Percentiles rank a stretch among this genome's conserved stretches.
Evolutionary conservation across 1,139 yeast genomes (phyloP).

Genomic region (Hansenula anomala): DNA sequence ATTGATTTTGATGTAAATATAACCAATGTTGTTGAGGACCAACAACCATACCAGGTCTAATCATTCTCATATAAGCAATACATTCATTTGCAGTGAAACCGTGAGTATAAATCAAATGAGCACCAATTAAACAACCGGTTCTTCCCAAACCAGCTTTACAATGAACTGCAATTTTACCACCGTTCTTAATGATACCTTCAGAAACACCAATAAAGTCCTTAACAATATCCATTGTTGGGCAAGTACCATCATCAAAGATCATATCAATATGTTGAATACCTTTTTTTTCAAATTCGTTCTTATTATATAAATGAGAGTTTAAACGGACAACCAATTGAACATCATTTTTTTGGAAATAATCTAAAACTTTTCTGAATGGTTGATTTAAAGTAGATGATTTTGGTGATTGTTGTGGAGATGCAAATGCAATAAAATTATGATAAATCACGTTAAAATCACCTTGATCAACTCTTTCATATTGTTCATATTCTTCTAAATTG

Average conservation of each 20-base stretch:
- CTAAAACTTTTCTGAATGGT: conserved; percentile 76
- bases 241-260: conserved; percentile 97
- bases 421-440: conserved; percentile 94
- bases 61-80: conserved; percentile 92
- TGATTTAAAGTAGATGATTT: conserved; percentile 43
- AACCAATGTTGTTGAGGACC: conserved; percentile 99
- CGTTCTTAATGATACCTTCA: conserved; percentile 73
- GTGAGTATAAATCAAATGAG: conserved; percentile 90
- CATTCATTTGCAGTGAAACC: conserved; percentile 97
- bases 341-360: conserved; percentile 63
- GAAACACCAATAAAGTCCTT: conserved; percentile 93
- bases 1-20: conserved; percentile 90
- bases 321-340: conserved; percentile 89
- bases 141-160: conserved; percentile 98
- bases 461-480: conserved; percentile 91
- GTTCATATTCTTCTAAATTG: conserved; percentile 89
- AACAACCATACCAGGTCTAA: conserved; percentile 98
- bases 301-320: conserved; percentile 86
- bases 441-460: conserved; percentile 93
- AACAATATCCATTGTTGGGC: conserved; percentile 92
- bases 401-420: conserved; percentile 82
- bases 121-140: conserved; percentile 97
- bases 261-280: conserved; percentile 89
- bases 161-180: conserved; percentile 95
- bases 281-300: conserved; percentile 72